Base-by-base conservation (phyloP, 176 grass and related monocot genomes). In the Musa acuminata region DNA sequence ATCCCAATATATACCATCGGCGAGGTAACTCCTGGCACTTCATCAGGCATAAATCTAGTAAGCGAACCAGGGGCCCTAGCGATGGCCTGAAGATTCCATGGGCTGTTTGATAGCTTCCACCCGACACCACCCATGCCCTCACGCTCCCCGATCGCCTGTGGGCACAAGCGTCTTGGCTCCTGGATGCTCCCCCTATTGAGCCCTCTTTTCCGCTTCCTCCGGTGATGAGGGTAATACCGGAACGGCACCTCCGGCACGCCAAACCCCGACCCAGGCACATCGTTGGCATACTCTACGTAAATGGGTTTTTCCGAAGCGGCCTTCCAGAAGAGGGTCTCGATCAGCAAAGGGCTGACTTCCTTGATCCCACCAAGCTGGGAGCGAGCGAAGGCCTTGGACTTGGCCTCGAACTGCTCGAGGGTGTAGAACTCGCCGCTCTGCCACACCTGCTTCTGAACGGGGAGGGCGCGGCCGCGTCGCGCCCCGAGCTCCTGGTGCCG, bases 1-100 rank as follows among this genome's bases (percentile, higher is more conserved):
- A 99, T 99, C 43, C 90, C 95, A 64, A 99, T 99, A 79, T 99
- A 99, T 19, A 99, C 83, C 95, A 99, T 99, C 51, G 95, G 95
- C 19, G 95, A 99, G 14, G 91, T 94, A 58, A 99, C 95, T 23
- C 95, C 91, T 0, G 88, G 90, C 75, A 99, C 88, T 55, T 99
- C 95, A 11, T 99, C 95, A 0, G 95, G 91, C 95, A 99, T 99
- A 81, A 99, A 99, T 21, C 91, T 85, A 25, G 95, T 99, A 13
- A 94, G 72, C 0, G 95, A 99, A 22, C 95, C 91, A 53, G 88
- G 95, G 2, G 95, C 82, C 8, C 91, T 78, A 0, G 91, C 90
- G 20, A 99, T 94, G 0, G 86, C 91, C 83, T 99, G 90, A 0
- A 99, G 87, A 72, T 99, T 99, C 95, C 90, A 99, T 13, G 95